These are phyloP conservation scores for Solanum habrochaites DNA, from an alignment of 257 asterid genomes.

Conservation along the genomic window DNA sequence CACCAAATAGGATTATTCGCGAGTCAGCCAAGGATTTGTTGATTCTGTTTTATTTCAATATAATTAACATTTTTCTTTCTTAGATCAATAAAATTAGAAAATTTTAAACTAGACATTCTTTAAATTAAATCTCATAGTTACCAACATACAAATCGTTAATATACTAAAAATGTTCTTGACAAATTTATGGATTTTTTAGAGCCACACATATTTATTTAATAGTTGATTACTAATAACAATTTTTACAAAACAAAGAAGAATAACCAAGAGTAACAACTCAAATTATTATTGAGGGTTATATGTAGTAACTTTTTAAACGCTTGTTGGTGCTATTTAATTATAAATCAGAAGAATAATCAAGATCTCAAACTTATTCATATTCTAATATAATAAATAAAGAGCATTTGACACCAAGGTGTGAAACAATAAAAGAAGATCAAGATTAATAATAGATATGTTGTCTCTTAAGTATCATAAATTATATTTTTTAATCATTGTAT, in stretches of 20 bases:
- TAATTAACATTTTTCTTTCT: not conserved
- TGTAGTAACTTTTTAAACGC: not conserved
- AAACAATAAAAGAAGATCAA: not conserved
- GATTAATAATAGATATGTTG: not conserved
- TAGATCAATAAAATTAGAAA: not conserved
- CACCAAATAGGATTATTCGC: too few species aligned
- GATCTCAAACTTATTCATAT: not conserved
- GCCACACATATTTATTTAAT: not conserved
- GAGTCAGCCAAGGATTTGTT: not conserved
- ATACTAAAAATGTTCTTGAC: not conserved
- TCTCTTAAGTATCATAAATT: not conserved
- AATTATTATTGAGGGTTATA: not conserved
- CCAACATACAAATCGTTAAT: not conserved
- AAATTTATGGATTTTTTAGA: not conserved
- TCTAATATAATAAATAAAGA: not conserved
- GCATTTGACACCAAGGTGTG: not conserved
- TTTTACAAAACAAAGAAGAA: not conserved
- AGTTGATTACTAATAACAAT: not conserved
- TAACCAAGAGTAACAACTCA: not conserved
- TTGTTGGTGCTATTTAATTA: too few species aligned
- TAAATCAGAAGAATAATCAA: not conserved
- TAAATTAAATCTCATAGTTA: not conserved
- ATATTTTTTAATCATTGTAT: not conserved
- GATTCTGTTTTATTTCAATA: not conserved
- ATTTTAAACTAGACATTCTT: not conserved